These are phyloP conservation scores for Phytophthora chlamydospora DNA, from an alignment of 352 stramenopile genomes.

Conservation along the genomic window DNA sequence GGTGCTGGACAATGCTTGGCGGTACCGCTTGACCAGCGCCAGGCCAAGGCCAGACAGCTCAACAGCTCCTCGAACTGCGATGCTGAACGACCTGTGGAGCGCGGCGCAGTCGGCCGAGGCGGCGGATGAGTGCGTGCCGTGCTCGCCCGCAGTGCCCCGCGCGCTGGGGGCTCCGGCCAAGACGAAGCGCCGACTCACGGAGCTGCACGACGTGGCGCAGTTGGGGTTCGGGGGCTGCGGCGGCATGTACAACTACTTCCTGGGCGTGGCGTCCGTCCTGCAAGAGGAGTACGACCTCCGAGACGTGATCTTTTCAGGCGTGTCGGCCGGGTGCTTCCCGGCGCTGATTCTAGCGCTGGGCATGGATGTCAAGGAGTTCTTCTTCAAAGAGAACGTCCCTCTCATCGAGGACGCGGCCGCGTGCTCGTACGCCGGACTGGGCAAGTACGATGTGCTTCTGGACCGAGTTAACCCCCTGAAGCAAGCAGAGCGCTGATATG, in stretches of 20 bases:
- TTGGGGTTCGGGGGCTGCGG: constrained; percentile 84
- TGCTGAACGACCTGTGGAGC: constrained; percentile 34
- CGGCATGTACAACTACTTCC: constrained; percentile 90
- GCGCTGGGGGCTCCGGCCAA: constrained; percentile 28
- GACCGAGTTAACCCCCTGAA: too few relatives aligned
- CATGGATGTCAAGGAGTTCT: constrained; percentile 82
- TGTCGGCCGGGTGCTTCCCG: constrained; percentile 79
- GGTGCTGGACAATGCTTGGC: constrained; percentile 14
- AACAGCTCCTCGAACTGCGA: constrained; percentile 16
- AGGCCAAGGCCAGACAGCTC: not conserved
- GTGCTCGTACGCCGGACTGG: constrained; percentile 61
- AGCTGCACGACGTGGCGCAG: constrained; percentile 64
- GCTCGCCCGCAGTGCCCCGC: constrained; percentile 12
- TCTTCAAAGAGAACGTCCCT: constrained; percentile 82
- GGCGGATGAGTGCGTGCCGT: constrained; percentile 14
- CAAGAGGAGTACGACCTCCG: constrained; percentile 78
- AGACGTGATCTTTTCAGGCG: constrained; percentile 78
- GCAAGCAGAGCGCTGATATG: not conserved
- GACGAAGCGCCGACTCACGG: constrained; percentile 53
- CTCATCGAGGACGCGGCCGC: constrained; percentile 69
- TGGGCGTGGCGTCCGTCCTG: constrained; percentile 73
- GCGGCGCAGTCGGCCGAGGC: constrained; percentile 9
- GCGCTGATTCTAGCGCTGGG: constrained; percentile 66
- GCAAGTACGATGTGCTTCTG: constrained; percentile 45
- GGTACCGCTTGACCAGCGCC: constrained; percentile 10